phyloP scores from a whole-genome alignment of 768 basidiomycete species.

The Coprinopsis strossmayeri region DNA sequence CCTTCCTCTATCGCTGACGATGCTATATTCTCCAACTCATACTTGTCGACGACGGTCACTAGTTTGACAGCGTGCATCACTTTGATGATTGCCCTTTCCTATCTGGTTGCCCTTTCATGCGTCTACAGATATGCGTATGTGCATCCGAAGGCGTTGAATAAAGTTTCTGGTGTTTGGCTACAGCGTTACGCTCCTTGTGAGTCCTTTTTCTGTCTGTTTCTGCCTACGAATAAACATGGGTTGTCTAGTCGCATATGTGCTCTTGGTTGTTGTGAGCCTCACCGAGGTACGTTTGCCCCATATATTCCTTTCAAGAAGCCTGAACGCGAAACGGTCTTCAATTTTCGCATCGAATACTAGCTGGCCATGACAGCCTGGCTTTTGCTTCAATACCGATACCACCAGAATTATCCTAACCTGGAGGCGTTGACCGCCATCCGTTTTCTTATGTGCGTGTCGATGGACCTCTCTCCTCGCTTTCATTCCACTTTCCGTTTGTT shows the following conservation, averaged over 20 bases:
- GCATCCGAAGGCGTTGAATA: constrained; percentile 44
- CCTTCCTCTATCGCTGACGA: not conserved
- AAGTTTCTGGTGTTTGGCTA: constrained; percentile 36
- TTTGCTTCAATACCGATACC: constrained; percentile 47
- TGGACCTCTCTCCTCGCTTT: not conserved
- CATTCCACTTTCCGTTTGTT: not conserved
- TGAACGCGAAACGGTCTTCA: not conserved
- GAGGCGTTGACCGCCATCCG: constrained; percentile 36
- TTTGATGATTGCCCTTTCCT: constrained; percentile 33
- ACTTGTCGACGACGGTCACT: constrained; percentile 29
- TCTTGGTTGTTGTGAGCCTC: constrained; percentile 43
- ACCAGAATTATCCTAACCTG: constrained; percentile 44
- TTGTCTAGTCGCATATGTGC: constrained; percentile 42
- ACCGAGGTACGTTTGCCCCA: constrained; percentile 29
- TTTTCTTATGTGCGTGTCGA: constrained; percentile 39
- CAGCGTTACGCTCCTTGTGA: constrained; percentile 50
- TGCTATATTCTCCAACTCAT: constrained; percentile 15
- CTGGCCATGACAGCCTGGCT: constrained; percentile 54
- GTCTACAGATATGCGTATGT: constrained; percentile 38
- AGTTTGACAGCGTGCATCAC: constrained; percentile 29
- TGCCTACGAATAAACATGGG: constrained; percentile 6
- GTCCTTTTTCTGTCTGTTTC: constrained; percentile 13
- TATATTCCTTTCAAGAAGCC: not conserved
- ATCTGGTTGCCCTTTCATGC: constrained; percentile 46
- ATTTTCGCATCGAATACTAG: constrained; percentile 22